Evolutionary conservation across 2,329 filamentous ascomycete genomes (phyloP).

Genomic region (Lasiodiplodia sp.): DNA sequence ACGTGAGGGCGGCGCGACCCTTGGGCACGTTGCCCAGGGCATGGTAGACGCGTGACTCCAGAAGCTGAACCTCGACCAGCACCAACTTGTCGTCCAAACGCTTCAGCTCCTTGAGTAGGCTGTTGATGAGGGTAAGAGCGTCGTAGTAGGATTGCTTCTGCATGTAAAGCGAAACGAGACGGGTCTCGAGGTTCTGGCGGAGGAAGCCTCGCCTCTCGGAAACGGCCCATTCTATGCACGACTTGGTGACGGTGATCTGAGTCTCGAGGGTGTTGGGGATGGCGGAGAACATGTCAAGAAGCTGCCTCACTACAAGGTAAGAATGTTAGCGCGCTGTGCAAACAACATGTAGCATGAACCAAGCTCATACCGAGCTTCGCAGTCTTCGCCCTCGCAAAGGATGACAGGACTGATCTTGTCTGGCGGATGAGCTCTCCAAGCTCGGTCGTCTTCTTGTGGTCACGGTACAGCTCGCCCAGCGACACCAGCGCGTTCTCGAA

Average conservation of each 20-base stretch:
- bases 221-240: constrained; percentile 99
- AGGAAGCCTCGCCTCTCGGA: constrained; percentile 94
- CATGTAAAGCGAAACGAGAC: constrained; percentile 93
- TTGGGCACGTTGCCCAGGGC: constrained; percentile 96
- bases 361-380: constrained; percentile 83
- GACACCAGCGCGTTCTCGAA: constrained; percentile 90
- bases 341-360: background rate
- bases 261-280: constrained; percentile 95
- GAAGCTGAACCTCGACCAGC: constrained; percentile 94
- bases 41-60: constrained; percentile 97
- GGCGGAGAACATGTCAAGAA: constrained; percentile 91
- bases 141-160: constrained; percentile 98
- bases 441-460: constrained; percentile 82
- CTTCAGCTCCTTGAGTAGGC: constrained; percentile 94
- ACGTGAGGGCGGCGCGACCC: constrained; percentile 91
- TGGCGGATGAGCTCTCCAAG: constrained; percentile 89
- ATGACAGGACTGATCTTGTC: constrained; percentile 89
- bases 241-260: constrained; percentile 95
- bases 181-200: constrained; percentile 96
- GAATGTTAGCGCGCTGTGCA: background rate
- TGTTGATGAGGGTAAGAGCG: constrained; percentile 94
- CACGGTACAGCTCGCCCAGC: constrained; percentile 90
- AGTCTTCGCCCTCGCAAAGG: constrained; percentile 98
- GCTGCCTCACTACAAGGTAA: constrained; percentile 76
- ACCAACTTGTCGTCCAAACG: constrained; percentile 98